Conservation (phyloP, 148 eudicot species). For the Vaccinium macrocarpon region DNA sequence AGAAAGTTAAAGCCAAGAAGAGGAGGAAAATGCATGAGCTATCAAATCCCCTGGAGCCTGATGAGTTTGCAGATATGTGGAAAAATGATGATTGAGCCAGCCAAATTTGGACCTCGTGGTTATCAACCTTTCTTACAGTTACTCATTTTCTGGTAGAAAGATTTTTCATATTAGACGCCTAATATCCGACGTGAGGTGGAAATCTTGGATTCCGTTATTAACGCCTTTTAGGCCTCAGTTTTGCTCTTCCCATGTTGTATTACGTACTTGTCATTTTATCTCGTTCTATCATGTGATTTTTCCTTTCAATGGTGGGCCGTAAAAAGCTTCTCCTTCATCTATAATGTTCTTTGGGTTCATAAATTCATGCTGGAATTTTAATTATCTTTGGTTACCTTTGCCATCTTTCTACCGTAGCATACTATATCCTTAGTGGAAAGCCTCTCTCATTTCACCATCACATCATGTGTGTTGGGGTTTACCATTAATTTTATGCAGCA, state of each 20-base stretch:
- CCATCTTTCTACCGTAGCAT: background rate
- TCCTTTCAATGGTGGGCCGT: background rate
- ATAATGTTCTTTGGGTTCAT: background rate
- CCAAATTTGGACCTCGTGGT: background rate
- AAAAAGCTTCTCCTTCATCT: background rate
- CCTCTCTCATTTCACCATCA: background rate
- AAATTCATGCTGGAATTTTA: background rate
- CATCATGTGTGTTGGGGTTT: background rate
- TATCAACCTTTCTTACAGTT: background rate
- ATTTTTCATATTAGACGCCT: background rate
- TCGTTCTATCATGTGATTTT: background rate
- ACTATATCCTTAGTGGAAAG: background rate
- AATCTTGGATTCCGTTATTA: background rate
- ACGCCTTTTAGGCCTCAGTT: background rate
- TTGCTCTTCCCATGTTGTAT: background rate
- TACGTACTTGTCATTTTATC: background rate
- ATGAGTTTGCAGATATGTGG: conserved; percentile 97
- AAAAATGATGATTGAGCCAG: conserved; percentile 39
- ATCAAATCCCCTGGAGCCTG: conserved; percentile 71
- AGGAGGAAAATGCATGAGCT: conserved; percentile 83
- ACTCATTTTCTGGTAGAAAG: background rate
- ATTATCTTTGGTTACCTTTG: background rate
- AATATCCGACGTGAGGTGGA: conserved; percentile 4
- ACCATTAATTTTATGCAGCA: background rate
- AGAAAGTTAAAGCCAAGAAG: conserved; percentile 89